Conservation (phyloP, 2,329 filamentous ascomycete genomes). For the Colletotrichum abscissum region DNA sequence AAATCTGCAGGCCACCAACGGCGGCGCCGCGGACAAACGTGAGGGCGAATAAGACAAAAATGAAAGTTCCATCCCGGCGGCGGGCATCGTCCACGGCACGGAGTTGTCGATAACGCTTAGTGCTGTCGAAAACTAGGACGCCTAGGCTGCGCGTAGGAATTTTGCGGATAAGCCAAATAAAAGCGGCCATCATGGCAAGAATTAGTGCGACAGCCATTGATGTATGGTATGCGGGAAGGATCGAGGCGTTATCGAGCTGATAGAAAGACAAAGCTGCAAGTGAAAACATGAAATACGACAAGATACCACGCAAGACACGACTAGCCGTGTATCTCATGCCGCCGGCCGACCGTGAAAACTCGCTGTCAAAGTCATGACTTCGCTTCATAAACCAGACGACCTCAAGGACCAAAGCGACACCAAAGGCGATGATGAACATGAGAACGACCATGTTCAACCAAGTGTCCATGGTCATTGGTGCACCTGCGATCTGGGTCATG, state of each 20-base stretch:
- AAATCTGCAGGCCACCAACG: constrained; percentile 72
- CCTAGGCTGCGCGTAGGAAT: constrained; percentile 42
- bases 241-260: constrained; percentile 60
- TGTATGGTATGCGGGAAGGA: constrained; percentile 40
- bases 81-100: constrained; percentile 61
- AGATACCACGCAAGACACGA: constrained; percentile 73
- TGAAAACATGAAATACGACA: constrained; percentile 81
- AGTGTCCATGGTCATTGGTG: constrained; percentile 69
- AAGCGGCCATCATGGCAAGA: constrained; percentile 37
- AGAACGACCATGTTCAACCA: constrained; percentile 79
- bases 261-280: constrained; percentile 79
- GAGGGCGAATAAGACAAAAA: constrained; percentile 71
- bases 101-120: constrained; percentile 75
- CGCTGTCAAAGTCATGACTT: constrained; percentile 58
- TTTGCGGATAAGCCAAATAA: constrained; percentile 44
- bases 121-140: constrained; percentile 56
- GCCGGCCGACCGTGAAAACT: background rate
- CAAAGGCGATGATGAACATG: constrained; percentile 66
- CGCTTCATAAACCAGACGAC: constrained; percentile 52
- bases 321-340: constrained; percentile 41
- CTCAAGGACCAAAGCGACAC: constrained; percentile 60
- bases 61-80: constrained; percentile 53
- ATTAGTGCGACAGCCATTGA: constrained; percentile 47
- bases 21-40: constrained; percentile 74
- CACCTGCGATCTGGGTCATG: constrained; percentile 76